A percentile compares a stretch with the other conserved stretches of the same genome.
phyloP scores from a whole-genome alignment of 495 filamentous ascomycete species.

The Penicillium herquei region DNA sequence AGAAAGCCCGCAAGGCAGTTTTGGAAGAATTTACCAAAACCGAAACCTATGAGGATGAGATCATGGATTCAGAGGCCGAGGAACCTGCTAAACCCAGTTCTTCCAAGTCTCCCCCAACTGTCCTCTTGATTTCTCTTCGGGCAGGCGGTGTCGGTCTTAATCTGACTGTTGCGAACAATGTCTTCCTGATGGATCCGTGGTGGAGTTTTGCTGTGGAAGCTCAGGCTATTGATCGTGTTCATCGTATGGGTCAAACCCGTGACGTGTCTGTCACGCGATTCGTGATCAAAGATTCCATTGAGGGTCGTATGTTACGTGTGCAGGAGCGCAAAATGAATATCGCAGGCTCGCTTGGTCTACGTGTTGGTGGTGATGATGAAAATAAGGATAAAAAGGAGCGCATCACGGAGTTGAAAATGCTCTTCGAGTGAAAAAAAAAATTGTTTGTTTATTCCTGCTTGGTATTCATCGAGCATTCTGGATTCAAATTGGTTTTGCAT shows the following conservation, averaged over 20 bases:
- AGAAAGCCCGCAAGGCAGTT: constrained; percentile 76
- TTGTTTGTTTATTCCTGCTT: not conserved
- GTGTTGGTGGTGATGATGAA: constrained; percentile 55
- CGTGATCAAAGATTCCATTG: constrained; percentile 85
- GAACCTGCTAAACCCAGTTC: constrained; percentile 31
- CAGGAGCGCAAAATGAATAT: constrained; percentile 90
- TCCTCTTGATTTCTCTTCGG: constrained; percentile 80
- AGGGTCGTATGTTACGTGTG: constrained; percentile 89
- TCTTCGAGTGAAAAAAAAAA: constrained; percentile 61
- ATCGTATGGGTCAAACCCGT: constrained; percentile 91
- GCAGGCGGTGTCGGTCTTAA: constrained; percentile 95
- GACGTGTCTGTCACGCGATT: constrained; percentile 86
- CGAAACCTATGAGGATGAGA: constrained; percentile 39
- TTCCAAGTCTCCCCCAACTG: constrained; percentile 26
- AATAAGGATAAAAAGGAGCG: constrained; percentile 90
- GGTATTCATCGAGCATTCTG: not conserved
- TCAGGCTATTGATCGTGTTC: constrained; percentile 98
- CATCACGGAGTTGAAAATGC: constrained; percentile 90
- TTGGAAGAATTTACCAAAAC: constrained; percentile 64
- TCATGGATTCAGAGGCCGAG: constrained; percentile 30
- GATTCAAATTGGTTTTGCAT: not conserved
- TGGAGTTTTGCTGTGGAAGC: constrained; percentile 97
- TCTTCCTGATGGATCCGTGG: constrained; percentile 99
- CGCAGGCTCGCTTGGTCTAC: constrained; percentile 88
- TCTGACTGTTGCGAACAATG: constrained; percentile 79